These are phyloP conservation scores for Candida qinlingensis DNA, from an alignment of 805 yeast genomes.

Conservation along the genomic window DNA sequence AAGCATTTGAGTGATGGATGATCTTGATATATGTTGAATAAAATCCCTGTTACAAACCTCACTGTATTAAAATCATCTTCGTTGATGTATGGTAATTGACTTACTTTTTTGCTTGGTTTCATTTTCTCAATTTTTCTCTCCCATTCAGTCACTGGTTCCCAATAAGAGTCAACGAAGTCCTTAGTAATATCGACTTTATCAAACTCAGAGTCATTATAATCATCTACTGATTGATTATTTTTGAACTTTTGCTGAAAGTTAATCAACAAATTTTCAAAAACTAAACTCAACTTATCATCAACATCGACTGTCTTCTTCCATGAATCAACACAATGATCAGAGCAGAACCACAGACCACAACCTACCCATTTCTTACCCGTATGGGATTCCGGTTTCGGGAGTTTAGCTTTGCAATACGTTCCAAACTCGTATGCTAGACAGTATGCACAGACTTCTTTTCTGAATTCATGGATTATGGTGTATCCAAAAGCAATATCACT, in stretches of 20 bases:
- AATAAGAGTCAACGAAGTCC: conserved; percentile 25
- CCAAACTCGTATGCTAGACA: conserved; percentile 50
- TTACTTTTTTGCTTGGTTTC: conserved; percentile 33
- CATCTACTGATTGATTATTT: conserved; percentile 8
- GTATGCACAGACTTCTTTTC: conserved; percentile 55
- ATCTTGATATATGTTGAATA: conserved; percentile 28
- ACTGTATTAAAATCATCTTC: conserved; percentile 49
- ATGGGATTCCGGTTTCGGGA: conserved; percentile 13
- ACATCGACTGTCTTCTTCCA: conserved; percentile 33
- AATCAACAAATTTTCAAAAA: conserved; percentile 29
- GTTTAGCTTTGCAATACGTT: conserved; percentile 37
- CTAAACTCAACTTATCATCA: conserved; percentile 29
- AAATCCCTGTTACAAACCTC: conserved; percentile 38
- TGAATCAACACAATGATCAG: conserved; percentile 35
- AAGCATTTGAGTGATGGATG: conserved; percentile 26
- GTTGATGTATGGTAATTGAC: conserved; percentile 39
- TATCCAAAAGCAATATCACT: conserved; percentile 41
- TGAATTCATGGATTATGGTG: conserved; percentile 45
- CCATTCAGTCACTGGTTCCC: conserved; percentile 38
- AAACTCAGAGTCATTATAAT: conserved; percentile 8
- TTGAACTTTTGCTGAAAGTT: conserved; percentile 28
- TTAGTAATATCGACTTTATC: conserved; percentile 11
- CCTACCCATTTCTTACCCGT: conserved; percentile 25
- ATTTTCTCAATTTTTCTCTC: conserved; percentile 27
- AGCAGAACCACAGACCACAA: conserved; percentile 50